A percentile compares a stretch with the other conserved stretches of the same genome.
Evolutionary conservation across 2,329 filamentous ascomycete genomes (phyloP).

Genomic region (Apiospora hydei): DNA sequence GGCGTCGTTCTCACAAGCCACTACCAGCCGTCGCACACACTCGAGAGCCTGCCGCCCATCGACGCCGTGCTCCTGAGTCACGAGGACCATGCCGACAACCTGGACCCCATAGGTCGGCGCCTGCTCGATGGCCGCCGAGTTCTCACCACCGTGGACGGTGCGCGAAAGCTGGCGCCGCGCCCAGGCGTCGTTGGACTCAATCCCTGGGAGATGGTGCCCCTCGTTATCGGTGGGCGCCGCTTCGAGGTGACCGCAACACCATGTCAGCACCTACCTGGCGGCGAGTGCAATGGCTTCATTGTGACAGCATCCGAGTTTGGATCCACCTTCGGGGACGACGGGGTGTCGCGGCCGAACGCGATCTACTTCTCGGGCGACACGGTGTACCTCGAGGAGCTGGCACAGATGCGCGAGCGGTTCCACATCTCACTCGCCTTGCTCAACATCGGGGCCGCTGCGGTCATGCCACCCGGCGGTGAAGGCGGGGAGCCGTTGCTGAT

Average conservation of each 20-base stretch:
- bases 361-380: slow-evolving; percentile 59
- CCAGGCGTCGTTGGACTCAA: background rate
- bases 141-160: background rate
- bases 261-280: slow-evolving; percentile 25
- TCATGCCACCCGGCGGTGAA: slow-evolving; percentile 30
- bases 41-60: slow-evolving; percentile 51
- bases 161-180: background rate
- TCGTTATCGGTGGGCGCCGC: background rate
- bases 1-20: slow-evolving; percentile 38
- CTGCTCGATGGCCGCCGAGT: slow-evolving; percentile 51
- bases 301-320: slow-evolving; percentile 48
- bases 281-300: slow-evolving; percentile 46
- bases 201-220: background rate
- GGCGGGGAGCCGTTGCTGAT: slow-evolving; percentile 42
- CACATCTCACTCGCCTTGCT: slow-evolving; percentile 49
- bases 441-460: slow-evolving; percentile 49
- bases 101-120: slow-evolving; percentile 53
- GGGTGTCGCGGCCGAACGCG: slow-evolving; percentile 46
- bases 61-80: slow-evolving; percentile 58
- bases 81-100: slow-evolving; percentile 58
- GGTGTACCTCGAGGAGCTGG: slow-evolving; percentile 51
- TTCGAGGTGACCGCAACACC: slow-evolving; percentile 28
- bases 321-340: slow-evolving; percentile 36
- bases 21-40: slow-evolving; percentile 44
- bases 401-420: slow-evolving; percentile 43